Conservation (phyloP, 371 early-diverging fungal genomes). For the Thermomucor indicae-seudaticae region DNA sequence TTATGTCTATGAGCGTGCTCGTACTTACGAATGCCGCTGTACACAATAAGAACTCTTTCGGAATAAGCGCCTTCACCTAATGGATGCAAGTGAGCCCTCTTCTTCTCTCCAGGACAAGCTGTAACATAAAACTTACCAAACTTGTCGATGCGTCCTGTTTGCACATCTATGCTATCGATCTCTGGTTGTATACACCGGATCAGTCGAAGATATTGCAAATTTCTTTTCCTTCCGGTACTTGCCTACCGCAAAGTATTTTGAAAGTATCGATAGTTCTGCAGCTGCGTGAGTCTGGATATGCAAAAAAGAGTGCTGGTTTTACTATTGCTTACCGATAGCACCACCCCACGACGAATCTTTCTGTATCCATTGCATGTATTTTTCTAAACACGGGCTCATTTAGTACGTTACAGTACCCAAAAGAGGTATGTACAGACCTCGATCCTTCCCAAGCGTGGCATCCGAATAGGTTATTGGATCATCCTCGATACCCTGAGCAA, state of each 20-base stretch:
- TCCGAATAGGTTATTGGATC: constrained; percentile 21
- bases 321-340: constrained; percentile 46
- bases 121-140: constrained; percentile 50
- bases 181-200: no score
- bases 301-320: neutral
- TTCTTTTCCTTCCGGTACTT: neutral
- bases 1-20: neutral
- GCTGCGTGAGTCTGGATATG: neutral
- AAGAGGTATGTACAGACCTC: neutral
- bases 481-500: constrained; percentile 9
- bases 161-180: constrained; percentile 62
- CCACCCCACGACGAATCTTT: constrained; percentile 56
- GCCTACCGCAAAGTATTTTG: constrained; percentile 50
- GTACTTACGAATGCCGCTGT: constrained; percentile 60
- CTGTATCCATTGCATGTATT: constrained; percentile 51
- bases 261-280: constrained; percentile 54
- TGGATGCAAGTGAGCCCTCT: neutral
- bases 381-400: constrained; percentile 11
- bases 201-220: constrained; percentile 3
- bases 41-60: constrained; percentile 49
- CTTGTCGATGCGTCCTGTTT: constrained; percentile 50
- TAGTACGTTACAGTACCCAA: neutral
- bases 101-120: no score
- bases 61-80: constrained; percentile 48
- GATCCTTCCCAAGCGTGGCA: constrained; percentile 13